Evolutionary conservation across 2,329 filamentous ascomycete species (phyloP).

Genomic region (Scorias spongiosa): DNA sequence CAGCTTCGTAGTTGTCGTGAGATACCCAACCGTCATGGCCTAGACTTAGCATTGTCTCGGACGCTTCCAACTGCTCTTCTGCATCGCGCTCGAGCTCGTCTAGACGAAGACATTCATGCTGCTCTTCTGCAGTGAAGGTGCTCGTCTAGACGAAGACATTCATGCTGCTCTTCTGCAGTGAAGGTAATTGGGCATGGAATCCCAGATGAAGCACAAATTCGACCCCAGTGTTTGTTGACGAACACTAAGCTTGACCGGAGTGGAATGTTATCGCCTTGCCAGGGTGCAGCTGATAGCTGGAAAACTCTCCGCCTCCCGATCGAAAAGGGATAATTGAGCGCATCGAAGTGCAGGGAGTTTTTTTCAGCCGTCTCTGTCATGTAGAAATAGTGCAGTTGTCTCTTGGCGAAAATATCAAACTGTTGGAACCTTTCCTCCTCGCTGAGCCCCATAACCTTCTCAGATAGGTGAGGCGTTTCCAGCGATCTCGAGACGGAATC

Average conservation of each 20-base stretch:
- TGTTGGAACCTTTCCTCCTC: slow-evolving; percentile 6
- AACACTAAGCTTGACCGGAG: slow-evolving; percentile 10
- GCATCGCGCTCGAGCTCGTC: too few species aligned
- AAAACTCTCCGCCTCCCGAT: slow-evolving; percentile 8
- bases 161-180: too few species aligned
- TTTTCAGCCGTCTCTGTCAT: slow-evolving; percentile 7
- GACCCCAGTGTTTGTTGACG: slow-evolving; percentile 4
- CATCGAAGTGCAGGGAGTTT: slow-evolving; percentile 8
- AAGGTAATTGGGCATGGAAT: too few species aligned
- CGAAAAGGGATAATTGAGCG: slow-evolving; percentile 6
- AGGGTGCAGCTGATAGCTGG: slow-evolving; percentile 8
- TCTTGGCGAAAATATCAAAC: slow-evolving; percentile 8
- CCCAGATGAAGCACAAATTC: too few species aligned
- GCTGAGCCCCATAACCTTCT: slow-evolving; percentile 6
- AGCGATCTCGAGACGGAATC: slow-evolving; percentile 11
- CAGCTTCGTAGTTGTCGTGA: too few species aligned
- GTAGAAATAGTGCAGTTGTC: slow-evolving; percentile 13
- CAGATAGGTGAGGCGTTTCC: slow-evolving; percentile 5
- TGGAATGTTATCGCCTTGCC: slow-evolving; percentile 14
- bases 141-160: too few species aligned
- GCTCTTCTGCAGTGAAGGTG: too few species aligned
- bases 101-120: too few species aligned
- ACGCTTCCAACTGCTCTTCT: too few species aligned
- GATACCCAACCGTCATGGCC: too few species aligned
- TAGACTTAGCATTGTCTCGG: too few species aligned